Conservation (phyloP, 2,329 filamentous ascomycete genomes). For the Delphinella strobiligena region DNA sequence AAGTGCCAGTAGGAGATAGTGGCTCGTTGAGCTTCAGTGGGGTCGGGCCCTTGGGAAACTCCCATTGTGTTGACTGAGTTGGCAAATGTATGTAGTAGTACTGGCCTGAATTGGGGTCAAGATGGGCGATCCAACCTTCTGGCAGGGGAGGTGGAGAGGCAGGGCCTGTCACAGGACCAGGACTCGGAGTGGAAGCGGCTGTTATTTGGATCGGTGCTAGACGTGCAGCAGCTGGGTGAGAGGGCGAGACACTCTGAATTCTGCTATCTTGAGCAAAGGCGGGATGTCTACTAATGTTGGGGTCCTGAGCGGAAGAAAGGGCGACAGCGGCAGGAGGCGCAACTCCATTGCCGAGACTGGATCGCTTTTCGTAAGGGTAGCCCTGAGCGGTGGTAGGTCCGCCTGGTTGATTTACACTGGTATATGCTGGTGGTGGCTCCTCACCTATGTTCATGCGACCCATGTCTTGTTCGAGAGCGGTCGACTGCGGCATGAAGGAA, state of each 20-base stretch:
- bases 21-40: slow-evolving; percentile 78
- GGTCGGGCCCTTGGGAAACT: slow-evolving; percentile 92
- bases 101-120: slow-evolving; percentile 90
- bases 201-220: slow-evolving; percentile 31
- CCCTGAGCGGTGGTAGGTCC: slow-evolving; percentile 36
- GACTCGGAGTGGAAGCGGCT: slow-evolving; percentile 23
- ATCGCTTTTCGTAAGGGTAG: slow-evolving; percentile 69
- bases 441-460: slow-evolving; percentile 68
- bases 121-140: slow-evolving; percentile 95
- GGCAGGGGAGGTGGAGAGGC: slow-evolving; percentile 84
- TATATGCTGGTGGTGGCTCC: slow-evolving; percentile 91
- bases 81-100: slow-evolving; percentile 98
- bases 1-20: slow-evolving; percentile 61
- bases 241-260: slow-evolving; percentile 31
- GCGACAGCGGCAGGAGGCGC: slow-evolving; percentile 7
- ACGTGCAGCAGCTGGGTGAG: slow-evolving; percentile 26
- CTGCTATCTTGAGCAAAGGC: slow-evolving; percentile 75
- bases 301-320: slow-evolving; percentile 9
- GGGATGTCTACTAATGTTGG: slow-evolving; percentile 50
- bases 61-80: slow-evolving; percentile 94
- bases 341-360: slow-evolving; percentile 28
- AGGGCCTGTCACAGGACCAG: slow-evolving; percentile 43
- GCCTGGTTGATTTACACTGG: slow-evolving; percentile 45
- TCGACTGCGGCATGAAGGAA: slow-evolving; percentile 5
- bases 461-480: slow-evolving; percentile 73